phyloP scores from a whole-genome alignment of 495 filamentous ascomycete genomes.

The Penicillium alfredii region DNA sequence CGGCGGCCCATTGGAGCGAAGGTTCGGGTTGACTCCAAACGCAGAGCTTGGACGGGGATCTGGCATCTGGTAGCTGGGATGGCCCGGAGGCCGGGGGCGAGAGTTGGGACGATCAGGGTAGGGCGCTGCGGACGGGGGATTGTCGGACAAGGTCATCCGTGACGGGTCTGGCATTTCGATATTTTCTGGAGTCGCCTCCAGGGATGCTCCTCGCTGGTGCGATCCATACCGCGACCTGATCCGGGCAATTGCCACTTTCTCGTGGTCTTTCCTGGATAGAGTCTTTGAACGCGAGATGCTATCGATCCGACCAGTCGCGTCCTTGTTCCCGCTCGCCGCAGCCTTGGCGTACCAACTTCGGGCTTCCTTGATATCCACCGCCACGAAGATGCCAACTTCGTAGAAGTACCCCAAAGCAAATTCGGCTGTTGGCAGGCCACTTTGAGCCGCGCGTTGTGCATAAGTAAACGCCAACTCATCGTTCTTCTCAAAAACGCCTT shows the following conservation, averaged over 20 bases:
- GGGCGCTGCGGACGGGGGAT: constrained; percentile 34
- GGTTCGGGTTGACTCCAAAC: constrained; percentile 56
- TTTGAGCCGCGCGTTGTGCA: constrained; percentile 75
- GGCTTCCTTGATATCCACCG: constrained; percentile 75
- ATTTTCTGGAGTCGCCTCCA: constrained; percentile 50
- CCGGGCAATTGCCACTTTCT: constrained; percentile 78
- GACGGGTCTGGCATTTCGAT: constrained; percentile 70
- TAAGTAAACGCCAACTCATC: constrained; percentile 89
- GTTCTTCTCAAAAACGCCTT: constrained; percentile 87
- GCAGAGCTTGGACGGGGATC: constrained; percentile 56
- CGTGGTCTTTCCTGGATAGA: constrained; percentile 84
- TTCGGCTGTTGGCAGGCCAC: constrained; percentile 81
- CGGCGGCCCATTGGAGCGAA: constrained; percentile 37
- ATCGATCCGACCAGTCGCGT: constrained; percentile 75
- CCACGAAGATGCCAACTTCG: constrained; percentile 88
- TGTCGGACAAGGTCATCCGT: constrained; percentile 37
- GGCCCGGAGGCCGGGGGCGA: constrained; percentile 55
- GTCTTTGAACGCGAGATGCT: constrained; percentile 81
- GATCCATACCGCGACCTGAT: constrained; percentile 94
- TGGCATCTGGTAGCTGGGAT: constrained; percentile 49
- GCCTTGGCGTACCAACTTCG: constrained; percentile 87
- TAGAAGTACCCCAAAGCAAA: constrained; percentile 98
- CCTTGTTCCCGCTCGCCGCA: constrained; percentile 84
- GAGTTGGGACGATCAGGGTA: constrained; percentile 36
- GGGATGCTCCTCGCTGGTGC: constrained; percentile 55